phyloP scores from a whole-genome alignment of 208 protist species.

The Acanthamoeba lenticulata region DNA sequence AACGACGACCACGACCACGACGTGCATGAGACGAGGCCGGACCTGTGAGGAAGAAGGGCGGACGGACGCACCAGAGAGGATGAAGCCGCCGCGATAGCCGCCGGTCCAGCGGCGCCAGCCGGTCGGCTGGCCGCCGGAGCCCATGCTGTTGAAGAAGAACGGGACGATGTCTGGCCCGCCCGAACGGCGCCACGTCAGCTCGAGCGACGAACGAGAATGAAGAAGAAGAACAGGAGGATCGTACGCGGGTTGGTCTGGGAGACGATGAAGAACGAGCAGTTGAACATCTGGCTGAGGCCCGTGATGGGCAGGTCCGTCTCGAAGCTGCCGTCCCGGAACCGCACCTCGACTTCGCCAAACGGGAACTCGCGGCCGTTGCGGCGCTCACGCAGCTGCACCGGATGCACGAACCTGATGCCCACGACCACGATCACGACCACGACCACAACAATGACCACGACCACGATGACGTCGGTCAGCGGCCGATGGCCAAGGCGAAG shows the following conservation, averaged over 20 bases:
- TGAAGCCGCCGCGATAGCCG: slow-evolving; percentile 39
- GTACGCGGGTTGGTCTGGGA: slow-evolving; percentile 45
- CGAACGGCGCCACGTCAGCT: neutral
- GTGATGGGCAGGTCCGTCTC: slow-evolving; percentile 20
- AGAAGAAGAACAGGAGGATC: neutral
- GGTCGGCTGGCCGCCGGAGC: slow-evolving; percentile 12
- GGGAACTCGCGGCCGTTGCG: neutral
- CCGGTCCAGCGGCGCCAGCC: slow-evolving; percentile 28
- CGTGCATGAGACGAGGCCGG: neutral
- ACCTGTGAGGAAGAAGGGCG: neutral
- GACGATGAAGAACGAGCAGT: slow-evolving; percentile 40
- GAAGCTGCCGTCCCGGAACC: slow-evolving; percentile 27
- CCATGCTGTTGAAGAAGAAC: slow-evolving; percentile 55
- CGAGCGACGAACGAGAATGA: neutral
- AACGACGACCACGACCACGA: too few relatives aligned
- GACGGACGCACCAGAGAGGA: neutral
- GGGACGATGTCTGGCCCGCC: neutral
- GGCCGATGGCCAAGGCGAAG: too few relatives aligned
- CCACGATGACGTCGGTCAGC: too few relatives aligned
- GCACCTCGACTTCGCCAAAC: neutral
- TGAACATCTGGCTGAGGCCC: slow-evolving; percentile 48
- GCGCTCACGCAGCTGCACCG: neutral
- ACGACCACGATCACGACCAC: too few relatives aligned
- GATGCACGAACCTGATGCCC: slow-evolving; percentile 38
- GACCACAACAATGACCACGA: neutral